These are phyloP conservation scores for Lanmaoa pseudosensibilis DNA, from an alignment of 768 basidiomycete genomes.

Conservation along the genomic window DNA sequence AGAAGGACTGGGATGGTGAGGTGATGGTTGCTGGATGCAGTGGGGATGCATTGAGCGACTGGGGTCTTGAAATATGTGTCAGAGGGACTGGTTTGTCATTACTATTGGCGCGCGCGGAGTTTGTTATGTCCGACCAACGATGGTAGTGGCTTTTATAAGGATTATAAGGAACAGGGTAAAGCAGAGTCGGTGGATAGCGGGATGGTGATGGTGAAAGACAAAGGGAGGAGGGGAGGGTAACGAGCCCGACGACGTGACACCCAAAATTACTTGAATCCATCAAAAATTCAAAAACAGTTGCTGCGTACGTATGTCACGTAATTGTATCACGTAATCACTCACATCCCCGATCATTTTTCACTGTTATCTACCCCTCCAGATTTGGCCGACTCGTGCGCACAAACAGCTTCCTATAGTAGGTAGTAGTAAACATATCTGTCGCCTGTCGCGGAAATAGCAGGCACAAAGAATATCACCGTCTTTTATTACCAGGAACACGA, in stretches of 20 bases:
- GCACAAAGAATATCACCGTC: neutral
- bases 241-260: conserved; percentile 28
- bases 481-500: neutral
- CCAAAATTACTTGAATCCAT: conserved; percentile 32
- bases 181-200: conserved; percentile 14
- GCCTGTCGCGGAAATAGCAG: neutral
- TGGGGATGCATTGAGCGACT: conserved; percentile 15
- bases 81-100: conserved; percentile 23
- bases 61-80: conserved; percentile 14
- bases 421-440: neutral
- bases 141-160: conserved; percentile 7
- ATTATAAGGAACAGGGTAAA: conserved; percentile 16
- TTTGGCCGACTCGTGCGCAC: neutral
- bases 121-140: conserved; percentile 34
- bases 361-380: conserved; percentile 11
- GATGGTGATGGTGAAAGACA: conserved; percentile 33
- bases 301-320: conserved; percentile 33
- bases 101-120: conserved; percentile 8
- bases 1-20: conserved; percentile 10
- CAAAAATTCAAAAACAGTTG: conserved; percentile 36
- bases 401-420: neutral
- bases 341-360: conserved; percentile 26
- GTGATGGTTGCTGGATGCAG: conserved; percentile 13
- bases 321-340: conserved; percentile 26
- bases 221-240: conserved; percentile 23